Evolutionary conservation across 495 filamentous ascomycete genomes (phyloP).

Genomic region (Podospora appendiculata): DNA sequence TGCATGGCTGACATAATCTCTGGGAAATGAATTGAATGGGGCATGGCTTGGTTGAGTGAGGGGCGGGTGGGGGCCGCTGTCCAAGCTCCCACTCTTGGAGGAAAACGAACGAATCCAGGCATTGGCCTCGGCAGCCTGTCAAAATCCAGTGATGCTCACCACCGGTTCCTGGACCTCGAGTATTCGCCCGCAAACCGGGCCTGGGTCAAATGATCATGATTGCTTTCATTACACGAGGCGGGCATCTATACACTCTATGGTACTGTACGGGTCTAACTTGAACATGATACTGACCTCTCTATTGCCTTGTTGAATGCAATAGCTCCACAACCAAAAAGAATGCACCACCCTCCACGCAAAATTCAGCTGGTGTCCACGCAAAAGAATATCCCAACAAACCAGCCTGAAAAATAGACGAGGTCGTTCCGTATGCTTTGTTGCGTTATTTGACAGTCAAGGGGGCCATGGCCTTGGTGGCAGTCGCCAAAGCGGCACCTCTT

Average conservation of each 20-base stretch:
- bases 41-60: too few species aligned
- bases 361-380: not conserved
- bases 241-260: conserved; percentile 1
- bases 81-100: too few species aligned
- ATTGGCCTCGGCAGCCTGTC: too few species aligned
- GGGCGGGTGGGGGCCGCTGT: too few species aligned
- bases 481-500: conserved; percentile 53
- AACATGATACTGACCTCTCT: not conserved
- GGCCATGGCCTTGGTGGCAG: conserved; percentile 38
- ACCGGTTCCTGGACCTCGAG: too few species aligned
- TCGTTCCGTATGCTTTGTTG: too few species aligned
- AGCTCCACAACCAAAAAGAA: not conserved
- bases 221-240: not conserved
- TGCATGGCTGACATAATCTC: conserved; percentile 11
- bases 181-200: too few species aligned
- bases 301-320: not conserved
- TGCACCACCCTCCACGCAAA: not conserved
- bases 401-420: too few species aligned
- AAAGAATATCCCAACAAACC: too few species aligned
- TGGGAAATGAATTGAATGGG: not conserved
- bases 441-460: conserved; percentile 40
- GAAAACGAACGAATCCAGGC: too few species aligned
- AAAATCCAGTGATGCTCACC: too few species aligned
- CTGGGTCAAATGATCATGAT: too few species aligned
- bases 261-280: not conserved